Conservation (phyloP, 2,329 filamentous ascomycete genomes). For the Trichoderma pleuroti region DNA sequence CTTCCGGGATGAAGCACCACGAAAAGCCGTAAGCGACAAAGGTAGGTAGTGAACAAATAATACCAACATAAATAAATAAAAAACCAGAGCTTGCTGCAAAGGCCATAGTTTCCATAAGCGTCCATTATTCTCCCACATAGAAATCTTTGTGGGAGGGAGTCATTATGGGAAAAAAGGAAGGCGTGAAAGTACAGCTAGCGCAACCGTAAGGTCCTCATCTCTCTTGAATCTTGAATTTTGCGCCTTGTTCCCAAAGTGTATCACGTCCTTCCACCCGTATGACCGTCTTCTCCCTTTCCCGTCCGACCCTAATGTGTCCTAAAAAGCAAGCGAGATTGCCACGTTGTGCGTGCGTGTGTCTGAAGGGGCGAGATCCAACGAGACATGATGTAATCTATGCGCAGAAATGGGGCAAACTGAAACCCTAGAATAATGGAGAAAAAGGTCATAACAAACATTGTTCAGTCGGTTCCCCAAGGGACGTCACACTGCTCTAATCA, state of each 20-base stretch:
- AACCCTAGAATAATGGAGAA: slow-evolving; percentile 26
- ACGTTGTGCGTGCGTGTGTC: slow-evolving; percentile 15
- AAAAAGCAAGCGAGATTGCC: slow-evolving; percentile 19
- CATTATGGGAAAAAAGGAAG: slow-evolving; percentile 5
- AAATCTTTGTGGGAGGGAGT: slow-evolving; percentile 7
- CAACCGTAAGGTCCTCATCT: slow-evolving; percentile 15
- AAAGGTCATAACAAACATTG: slow-evolving; percentile 31
- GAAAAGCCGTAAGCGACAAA: slow-evolving; percentile 12
- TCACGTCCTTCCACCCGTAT: slow-evolving; percentile 19
- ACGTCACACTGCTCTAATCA: slow-evolving; percentile 24
- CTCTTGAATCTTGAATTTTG: slow-evolving; percentile 16
- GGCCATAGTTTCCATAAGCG: slow-evolving; percentile 16
- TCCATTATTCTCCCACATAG: slow-evolving; percentile 13
- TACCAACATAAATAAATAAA: slow-evolving; percentile 19
- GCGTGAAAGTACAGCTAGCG: slow-evolving; percentile 18
- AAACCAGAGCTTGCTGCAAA: slow-evolving; percentile 19
- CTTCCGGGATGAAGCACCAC: slow-evolving; percentile 16
- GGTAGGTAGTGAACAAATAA: slow-evolving; percentile 20
- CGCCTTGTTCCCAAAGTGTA: slow-evolving; percentile 13
- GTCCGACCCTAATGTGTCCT: slow-evolving; percentile 18
- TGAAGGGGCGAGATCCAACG: slow-evolving; percentile 32
- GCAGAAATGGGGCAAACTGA: slow-evolving; percentile 27
- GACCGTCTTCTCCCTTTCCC: slow-evolving; percentile 17
- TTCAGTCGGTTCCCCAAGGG: slow-evolving; percentile 31
- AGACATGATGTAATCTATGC: slow-evolving; percentile 38